A percentile compares a stretch with the other conserved stretches of the same genome.
Evolutionary conservation across 495 filamentous ascomycete genomes (phyloP).

Genomic region (Parmelia sp.): DNA sequence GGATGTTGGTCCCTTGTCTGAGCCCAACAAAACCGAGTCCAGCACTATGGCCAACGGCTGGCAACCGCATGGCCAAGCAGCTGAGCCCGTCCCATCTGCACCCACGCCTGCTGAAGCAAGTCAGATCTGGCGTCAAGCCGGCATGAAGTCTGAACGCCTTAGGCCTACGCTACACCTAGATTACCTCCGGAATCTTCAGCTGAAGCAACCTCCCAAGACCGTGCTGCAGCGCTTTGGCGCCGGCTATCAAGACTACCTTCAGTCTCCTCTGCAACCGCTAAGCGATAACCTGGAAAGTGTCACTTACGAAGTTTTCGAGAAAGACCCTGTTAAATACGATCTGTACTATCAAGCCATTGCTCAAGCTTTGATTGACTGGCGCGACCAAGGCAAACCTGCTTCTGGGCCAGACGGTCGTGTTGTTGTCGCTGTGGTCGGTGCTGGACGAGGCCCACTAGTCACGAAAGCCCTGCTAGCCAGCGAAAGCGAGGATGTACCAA

Average conservation of each 20-base stretch:
- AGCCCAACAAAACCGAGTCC: slow-evolving; percentile 39
- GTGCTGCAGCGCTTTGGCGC: slow-evolving; percentile 63
- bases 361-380: slow-evolving; percentile 78
- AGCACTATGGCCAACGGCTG: slow-evolving; percentile 33
- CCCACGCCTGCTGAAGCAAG: slow-evolving; percentile 61
- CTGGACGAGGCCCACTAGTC: slow-evolving; percentile 86
- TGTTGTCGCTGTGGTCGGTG: slow-evolving; percentile 85
- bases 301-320: slow-evolving; percentile 98
- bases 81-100: slow-evolving; percentile 56
- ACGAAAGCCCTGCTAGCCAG: slow-evolving; percentile 77
- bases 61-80: slow-evolving; percentile 33
- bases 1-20: slow-evolving; percentile 65
- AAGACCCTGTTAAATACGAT: slow-evolving; percentile 95
- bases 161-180: slow-evolving; percentile 64
- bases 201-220: slow-evolving; percentile 62
- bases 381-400: slow-evolving; percentile 58
- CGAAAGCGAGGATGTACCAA: slow-evolving; percentile 61
- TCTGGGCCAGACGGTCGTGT: slow-evolving; percentile 64
- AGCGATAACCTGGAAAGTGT: slow-evolving; percentile 94
- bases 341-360: slow-evolving; percentile 85
- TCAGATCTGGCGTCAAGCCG: slow-evolving; percentile 33
- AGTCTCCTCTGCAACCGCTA: slow-evolving; percentile 88
- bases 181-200: slow-evolving; percentile 79
- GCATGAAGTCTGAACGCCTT: slow-evolving; percentile 38
- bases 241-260: slow-evolving; percentile 89